These are phyloP conservation scores for Suillus spraguei DNA, from an alignment of 768 basidiomycete species.

Conservation along the genomic window DNA sequence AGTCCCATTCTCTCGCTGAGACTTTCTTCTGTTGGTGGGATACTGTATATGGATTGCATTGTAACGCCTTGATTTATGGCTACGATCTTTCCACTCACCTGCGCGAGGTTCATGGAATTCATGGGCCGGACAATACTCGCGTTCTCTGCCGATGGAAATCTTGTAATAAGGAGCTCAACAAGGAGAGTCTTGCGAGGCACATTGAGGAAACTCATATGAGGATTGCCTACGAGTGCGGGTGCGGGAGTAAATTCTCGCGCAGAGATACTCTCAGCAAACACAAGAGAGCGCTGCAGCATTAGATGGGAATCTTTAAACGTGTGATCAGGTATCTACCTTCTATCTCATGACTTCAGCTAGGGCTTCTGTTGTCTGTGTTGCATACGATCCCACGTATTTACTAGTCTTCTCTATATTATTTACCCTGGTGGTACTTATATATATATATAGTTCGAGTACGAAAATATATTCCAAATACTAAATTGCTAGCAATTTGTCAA, in stretches of 20 bases:
- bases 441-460: no score
- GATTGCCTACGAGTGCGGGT: constrained; percentile 25
- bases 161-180: background rate
- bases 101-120: background rate
- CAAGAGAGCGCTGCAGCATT: no score
- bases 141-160: background rate
- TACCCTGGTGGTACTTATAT: no score
- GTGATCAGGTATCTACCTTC: no score
- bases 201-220: constrained; percentile 28
- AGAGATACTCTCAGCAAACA: no score
- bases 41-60: background rate
- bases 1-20: background rate
- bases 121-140: background rate
- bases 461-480: no score
- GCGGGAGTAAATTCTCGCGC: background rate
- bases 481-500: no score
- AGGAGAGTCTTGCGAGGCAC: constrained; percentile 16
- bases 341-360: no score
- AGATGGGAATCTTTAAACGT: no score
- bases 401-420: no score
- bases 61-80: background rate
- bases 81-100: background rate
- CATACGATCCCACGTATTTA: no score
- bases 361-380: no score
- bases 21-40: background rate